Evolutionary conservation across 75 land plant genomes (phyloP).

Genomic region (Pinus tabuliformis): DNA sequence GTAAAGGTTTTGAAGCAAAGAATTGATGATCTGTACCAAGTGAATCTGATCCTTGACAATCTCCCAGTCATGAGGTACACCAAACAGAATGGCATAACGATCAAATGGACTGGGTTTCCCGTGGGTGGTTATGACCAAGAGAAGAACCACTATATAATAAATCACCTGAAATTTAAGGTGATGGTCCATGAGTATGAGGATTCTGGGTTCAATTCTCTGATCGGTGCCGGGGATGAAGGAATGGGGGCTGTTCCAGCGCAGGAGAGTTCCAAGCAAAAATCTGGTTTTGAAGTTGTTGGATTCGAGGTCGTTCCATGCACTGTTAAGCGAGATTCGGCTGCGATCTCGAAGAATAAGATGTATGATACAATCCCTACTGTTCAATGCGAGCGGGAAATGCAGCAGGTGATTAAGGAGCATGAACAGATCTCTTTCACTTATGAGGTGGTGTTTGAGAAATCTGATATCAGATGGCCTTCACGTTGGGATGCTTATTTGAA

Average conservation of each 20-base stretch:
- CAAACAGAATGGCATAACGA: conserved; percentile 3
- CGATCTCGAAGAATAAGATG: conserved; percentile 7
- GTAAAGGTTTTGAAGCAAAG: conserved; percentile 33
- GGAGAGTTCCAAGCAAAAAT: not conserved
- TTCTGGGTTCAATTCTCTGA: conserved; percentile 17
- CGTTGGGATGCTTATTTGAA: conserved; percentile 91
- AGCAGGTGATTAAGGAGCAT: conserved; percentile 40
- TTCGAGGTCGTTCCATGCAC: conserved; percentile 48
- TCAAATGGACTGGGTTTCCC: conserved; percentile 41
- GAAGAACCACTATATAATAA: conserved; percentile 26
- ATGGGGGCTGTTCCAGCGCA: conserved; percentile 17
- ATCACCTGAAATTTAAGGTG: conserved; percentile 46
- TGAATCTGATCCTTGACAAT: conserved; percentile 46
- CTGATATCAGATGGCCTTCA: conserved; percentile 85
- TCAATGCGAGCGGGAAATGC: conserved; percentile 29
- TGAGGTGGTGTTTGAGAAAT: conserved; percentile 64
- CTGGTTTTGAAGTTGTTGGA: conserved; percentile 34
- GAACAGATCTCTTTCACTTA: conserved; percentile 62
- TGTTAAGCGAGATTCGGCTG: conserved; percentile 10
- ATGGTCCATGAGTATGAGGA: conserved; percentile 35
- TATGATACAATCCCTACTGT: conserved; percentile 12
- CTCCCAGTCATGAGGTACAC: conserved; percentile 32
- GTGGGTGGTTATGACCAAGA: conserved; percentile 21
- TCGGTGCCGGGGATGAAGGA: conserved; percentile 41
- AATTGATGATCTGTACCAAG: conserved; percentile 42